Conservation (phyloP, 2,329 filamentous ascomycete species). For the Orbilia brochopaga region DNA sequence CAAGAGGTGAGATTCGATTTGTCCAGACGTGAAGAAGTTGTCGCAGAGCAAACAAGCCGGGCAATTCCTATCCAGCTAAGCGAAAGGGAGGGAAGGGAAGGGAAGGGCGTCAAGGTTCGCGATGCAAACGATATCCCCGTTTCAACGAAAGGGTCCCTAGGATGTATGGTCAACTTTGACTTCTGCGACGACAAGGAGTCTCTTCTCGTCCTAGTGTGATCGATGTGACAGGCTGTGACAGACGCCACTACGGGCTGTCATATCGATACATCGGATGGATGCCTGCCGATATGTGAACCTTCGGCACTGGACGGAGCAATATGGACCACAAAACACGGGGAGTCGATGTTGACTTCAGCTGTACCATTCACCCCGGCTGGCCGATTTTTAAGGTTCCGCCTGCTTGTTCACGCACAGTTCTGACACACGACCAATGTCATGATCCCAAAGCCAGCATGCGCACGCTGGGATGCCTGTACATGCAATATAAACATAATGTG, state of each 20-base stretch:
- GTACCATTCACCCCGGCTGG: not conserved
- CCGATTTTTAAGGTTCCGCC: not conserved
- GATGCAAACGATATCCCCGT: conserved; percentile 6
- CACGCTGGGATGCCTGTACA: not conserved
- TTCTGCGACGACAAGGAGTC: conserved; percentile 3
- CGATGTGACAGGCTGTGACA: not conserved
- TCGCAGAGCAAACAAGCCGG: conserved; percentile 6
- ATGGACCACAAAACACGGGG: not conserved
- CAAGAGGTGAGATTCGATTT: not conserved
- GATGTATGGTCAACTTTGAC: not conserved
- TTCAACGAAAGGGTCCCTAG: conserved; percentile 7
- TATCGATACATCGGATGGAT: not conserved
- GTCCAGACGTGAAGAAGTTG: not conserved
- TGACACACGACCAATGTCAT: not conserved
- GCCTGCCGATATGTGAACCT: not conserved
- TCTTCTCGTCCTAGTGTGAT: conserved; percentile 1
- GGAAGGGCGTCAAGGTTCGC: not conserved
- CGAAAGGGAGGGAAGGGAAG: conserved; percentile 12
- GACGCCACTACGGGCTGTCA: not conserved
- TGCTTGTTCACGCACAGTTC: not conserved
- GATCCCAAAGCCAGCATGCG: not conserved
- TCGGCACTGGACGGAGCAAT: not conserved
- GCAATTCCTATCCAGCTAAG: conserved; percentile 1
- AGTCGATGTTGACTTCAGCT: not conserved
- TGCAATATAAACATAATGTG: not conserved